Conservation (phyloP, 164 flowering plant species). For the Sextonia rubra region DNA sequence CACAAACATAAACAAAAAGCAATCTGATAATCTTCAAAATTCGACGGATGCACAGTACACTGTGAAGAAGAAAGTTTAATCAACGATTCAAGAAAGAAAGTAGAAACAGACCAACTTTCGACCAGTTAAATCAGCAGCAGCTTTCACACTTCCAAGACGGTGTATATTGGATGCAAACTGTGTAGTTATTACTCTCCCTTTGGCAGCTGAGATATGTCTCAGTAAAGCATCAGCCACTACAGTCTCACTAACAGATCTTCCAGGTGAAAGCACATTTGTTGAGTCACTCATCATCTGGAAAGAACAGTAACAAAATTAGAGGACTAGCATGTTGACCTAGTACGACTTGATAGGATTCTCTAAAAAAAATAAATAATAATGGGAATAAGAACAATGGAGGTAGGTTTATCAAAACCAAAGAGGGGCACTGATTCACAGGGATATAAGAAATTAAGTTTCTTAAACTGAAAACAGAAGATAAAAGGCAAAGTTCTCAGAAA, state of each 20-base stretch:
- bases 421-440: too few species aligned
- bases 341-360: too few species aligned
- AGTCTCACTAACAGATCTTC: conserved; percentile 86
- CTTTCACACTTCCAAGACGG: conserved; percentile 96
- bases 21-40: conserved; percentile 8
- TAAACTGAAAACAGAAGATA: too few species aligned
- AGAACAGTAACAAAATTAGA: conserved; percentile 3
- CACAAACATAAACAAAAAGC: background rate
- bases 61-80: background rate
- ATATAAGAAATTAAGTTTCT: too few species aligned
- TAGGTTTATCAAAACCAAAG: too few species aligned
- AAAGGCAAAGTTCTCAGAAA: too few species aligned
- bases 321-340: background rate
- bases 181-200: conserved; percentile 92
- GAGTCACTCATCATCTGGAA: conserved; percentile 99
- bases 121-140: conserved; percentile 95
- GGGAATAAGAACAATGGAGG: too few species aligned
- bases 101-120: conserved; percentile 79
- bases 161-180: conserved; percentile 99
- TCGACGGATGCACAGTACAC: background rate
- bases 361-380: too few species aligned
- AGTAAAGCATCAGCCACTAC: conserved; percentile 77
- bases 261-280: conserved; percentile 92
- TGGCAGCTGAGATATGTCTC: conserved; percentile 73
- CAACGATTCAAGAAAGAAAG: background rate